Percentiles rank a stretch among this genome's conserved stretches.
Evolutionary conservation across 2,329 filamentous ascomycete genomes (phyloP).

Genomic region (Talaromyces sp.): DNA sequence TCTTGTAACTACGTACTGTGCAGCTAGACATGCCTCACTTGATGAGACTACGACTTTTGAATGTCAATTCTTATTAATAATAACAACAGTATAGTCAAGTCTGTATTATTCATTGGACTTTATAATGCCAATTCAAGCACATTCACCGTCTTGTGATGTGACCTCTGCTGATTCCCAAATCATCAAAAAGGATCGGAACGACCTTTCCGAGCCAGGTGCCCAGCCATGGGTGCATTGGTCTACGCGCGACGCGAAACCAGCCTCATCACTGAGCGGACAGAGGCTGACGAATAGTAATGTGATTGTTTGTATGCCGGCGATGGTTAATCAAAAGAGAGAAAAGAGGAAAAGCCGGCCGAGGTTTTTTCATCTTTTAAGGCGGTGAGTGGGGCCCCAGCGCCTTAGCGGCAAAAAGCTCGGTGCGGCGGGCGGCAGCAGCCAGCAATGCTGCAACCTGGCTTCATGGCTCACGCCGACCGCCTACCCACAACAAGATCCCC

Average conservation of each 20-base stretch:
- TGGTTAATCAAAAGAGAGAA: conserved; percentile 42
- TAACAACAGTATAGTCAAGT: background rate
- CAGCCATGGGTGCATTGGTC: conserved; percentile 62
- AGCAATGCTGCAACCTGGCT: conserved; percentile 41
- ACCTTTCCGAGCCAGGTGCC: conserved; percentile 64
- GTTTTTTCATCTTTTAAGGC: conserved; percentile 23
- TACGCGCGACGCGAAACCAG: conserved; percentile 67
- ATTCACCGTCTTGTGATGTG: conserved; percentile 33
- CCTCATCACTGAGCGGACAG: conserved; percentile 44
- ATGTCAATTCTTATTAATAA: background rate
- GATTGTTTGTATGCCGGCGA: conserved; percentile 40
- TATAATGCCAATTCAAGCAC: background rate
- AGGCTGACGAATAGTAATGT: conserved; percentile 59
- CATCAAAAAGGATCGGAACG: conserved; percentile 58
- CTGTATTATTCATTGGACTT: background rate
- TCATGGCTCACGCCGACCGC: conserved; percentile 28
- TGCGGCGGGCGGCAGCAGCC: conserved; percentile 32
- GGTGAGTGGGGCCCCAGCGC: conserved; percentile 10
- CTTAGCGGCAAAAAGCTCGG: conserved; percentile 10
- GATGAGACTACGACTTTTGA: background rate
- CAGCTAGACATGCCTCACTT: background rate
- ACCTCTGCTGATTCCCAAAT: conserved; percentile 69
- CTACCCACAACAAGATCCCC: conserved; percentile 25
- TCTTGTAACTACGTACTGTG: background rate
- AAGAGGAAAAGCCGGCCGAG: conserved; percentile 25